phyloP scores from a whole-genome alignment of 805 yeast genomes.

The Candida ficus region DNA sequence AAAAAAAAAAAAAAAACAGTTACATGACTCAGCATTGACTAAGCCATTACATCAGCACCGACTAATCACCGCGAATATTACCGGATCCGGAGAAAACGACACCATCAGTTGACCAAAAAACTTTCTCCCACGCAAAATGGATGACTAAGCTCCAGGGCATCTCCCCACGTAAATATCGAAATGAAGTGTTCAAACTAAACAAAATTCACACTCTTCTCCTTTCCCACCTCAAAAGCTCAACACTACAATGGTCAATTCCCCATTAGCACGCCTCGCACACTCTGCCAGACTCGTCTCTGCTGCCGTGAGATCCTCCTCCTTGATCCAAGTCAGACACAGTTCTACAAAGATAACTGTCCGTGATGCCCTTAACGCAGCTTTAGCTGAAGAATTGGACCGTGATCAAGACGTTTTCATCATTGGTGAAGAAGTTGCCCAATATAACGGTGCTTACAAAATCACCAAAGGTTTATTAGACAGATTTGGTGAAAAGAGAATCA shows the following conservation, averaged over 20 bases:
- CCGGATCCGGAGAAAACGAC: neutral
- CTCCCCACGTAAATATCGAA: slow-evolving; percentile 5
- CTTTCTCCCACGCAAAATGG: slow-evolving; percentile 1
- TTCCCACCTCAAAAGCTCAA: neutral
- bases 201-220: neutral
- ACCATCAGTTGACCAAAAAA: slow-evolving; percentile 1
- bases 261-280: neutral
- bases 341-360: slow-evolving; percentile 72
- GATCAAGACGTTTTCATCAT: slow-evolving; percentile 91
- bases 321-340: slow-evolving; percentile 17
- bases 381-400: slow-evolving; percentile 96
- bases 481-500: slow-evolving; percentile 64
- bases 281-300: slow-evolving; percentile 6
- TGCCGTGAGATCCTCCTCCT: slow-evolving; percentile 1
- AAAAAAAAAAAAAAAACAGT: neutral
- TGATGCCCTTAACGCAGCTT: slow-evolving; percentile 92
- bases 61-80: neutral
- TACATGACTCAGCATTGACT: neutral
- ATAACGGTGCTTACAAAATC: slow-evolving; percentile 98
- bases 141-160: neutral
- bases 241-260: slow-evolving; percentile 3
- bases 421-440: slow-evolving; percentile 99
- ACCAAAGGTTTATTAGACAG: slow-evolving; percentile 91
- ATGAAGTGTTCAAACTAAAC: neutral
- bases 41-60: neutral